Percentiles rank a stretch among this genome's conserved stretches.
phyloP scores from a whole-genome alignment of 139 green algal species.

The Volvox reticuliferus region DNA sequence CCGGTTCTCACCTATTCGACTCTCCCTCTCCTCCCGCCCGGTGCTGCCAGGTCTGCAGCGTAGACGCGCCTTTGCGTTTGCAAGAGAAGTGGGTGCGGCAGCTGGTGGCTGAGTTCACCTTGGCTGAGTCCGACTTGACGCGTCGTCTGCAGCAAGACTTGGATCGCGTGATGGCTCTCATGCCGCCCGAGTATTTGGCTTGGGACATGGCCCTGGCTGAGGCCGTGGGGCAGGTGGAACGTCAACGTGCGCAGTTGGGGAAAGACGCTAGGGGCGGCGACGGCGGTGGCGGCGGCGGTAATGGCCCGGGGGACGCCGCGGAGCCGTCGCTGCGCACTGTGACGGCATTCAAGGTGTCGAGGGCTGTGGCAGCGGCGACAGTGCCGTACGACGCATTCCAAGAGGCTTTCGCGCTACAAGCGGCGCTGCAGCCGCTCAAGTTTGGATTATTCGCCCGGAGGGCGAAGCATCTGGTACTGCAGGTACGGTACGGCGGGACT shows the following conservation, averaged over 20 bases:
- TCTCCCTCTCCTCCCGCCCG: too few relatives aligned
- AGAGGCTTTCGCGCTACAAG: slow-evolving; percentile 24
- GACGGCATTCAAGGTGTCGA: slow-evolving; percentile 43
- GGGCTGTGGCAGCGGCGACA: slow-evolving; percentile 39
- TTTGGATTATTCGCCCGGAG: slow-evolving; percentile 26
- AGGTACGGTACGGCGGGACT: slow-evolving; percentile 5
- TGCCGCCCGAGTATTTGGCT: slow-evolving; percentile 16
- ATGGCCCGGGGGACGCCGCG: neutral
- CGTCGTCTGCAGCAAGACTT: slow-evolving; percentile 30
- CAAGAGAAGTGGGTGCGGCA: slow-evolving; percentile 50
- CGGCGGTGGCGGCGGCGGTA: neutral
- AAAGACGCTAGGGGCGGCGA: neutral
- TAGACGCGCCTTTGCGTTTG: slow-evolving; percentile 46
- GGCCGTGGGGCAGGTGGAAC: slow-evolving; percentile 5
- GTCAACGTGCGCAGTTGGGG: neutral
- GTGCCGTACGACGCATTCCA: slow-evolving; percentile 1
- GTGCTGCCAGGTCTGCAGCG: slow-evolving; percentile 32
- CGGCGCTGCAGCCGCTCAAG: slow-evolving; percentile 52
- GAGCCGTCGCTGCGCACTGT: neutral
- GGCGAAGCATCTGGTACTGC: slow-evolving; percentile 46
- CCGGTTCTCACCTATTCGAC: too few relatives aligned
- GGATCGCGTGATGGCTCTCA: neutral
- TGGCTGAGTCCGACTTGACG: slow-evolving; percentile 34
- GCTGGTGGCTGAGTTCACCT: slow-evolving; percentile 14
- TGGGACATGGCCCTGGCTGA: slow-evolving; percentile 33